A percentile compares a stretch with the other conserved stretches of the same genome.
phyloP scores from a whole-genome alignment of 164 flowering plant genomes.

The Berberis vulgaris region DNA sequence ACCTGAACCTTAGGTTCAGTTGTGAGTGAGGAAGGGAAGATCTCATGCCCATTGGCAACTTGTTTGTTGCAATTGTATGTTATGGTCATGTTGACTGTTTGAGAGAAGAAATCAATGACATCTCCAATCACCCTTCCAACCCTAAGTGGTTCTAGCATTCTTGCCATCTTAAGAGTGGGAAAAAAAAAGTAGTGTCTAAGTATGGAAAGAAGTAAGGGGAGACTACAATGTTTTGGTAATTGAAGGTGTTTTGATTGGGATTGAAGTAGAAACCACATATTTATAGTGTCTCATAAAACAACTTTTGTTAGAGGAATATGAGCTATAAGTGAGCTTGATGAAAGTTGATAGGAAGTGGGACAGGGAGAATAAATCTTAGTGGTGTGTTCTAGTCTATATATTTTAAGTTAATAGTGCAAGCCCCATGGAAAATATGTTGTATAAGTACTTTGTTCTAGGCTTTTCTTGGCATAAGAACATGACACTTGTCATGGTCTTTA shows the following conservation, averaged over 20 bases:
- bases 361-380: background rate
- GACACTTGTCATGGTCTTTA: too few species aligned
- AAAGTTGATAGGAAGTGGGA: background rate
- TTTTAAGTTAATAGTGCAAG: background rate
- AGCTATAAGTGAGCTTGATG: background rate
- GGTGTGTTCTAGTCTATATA: background rate
- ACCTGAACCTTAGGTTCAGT: conserved; percentile 60
- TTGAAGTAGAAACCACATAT: background rate
- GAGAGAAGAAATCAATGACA: conserved; percentile 57
- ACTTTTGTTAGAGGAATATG: background rate
- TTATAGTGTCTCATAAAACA: background rate
- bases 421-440: background rate
- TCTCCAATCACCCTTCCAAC: conserved; percentile 86
- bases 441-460: too few species aligned
- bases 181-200: background rate
- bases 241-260: background rate
- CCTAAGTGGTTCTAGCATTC: conserved; percentile 42
- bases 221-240: background rate
- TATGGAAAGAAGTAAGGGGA: background rate
- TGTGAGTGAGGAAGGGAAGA: conserved; percentile 49
- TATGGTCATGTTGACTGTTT: conserved; percentile 43
- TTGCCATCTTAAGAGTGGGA: conserved; percentile 21
- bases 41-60: conserved; percentile 69
- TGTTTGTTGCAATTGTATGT: conserved; percentile 36
- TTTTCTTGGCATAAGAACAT: too few species aligned